Evolutionary conservation across 306 rosid genomes (phyloP), one percentile per base, ranked within the genome.

Genomic region (Prunus padus): DNA sequence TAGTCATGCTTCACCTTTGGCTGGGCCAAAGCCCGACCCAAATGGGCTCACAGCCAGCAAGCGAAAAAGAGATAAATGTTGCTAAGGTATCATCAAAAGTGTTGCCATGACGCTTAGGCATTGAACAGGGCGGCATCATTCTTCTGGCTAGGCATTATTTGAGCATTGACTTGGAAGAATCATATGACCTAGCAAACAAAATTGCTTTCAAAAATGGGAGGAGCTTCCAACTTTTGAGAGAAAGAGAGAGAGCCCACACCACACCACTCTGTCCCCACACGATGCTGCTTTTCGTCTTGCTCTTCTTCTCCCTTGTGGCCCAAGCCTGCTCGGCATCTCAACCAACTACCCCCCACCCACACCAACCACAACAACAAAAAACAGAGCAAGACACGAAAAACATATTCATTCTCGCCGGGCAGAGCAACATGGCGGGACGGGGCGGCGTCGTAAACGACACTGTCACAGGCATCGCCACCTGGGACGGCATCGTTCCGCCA

Each of bases 381-480:
- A 18, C 20, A 51, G 64, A 49, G 44, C 49, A 63, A 61, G 2
- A n/a, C 11, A 16, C 44, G 8, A 79, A 68, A 59, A 83, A 72
- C 78, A 77, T 90, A 20, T 90, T 94, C 75, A 88, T 94, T 71
- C 65, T 92, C n/a, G 97, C 92, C 14, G 97, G 98, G n/a, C 98
- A 95, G 76, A 95, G 98, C 85, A 92, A 95, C 91, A 95, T 95
- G 97, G 98, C 96, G 9, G 96, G 96, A 10, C 84, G 98, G 0
- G 97, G 98, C 5, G 98, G 98, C 33, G 87, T 91, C 0, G 19
- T 66, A 0, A 76, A 80, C 37, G 40, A 71, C 77, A 77, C 74
- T 2, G 13, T 47, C 70, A 70, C 88, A 65, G 84, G 88, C 5
- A 13, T 15, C 0, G 22, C 69, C 52, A 83, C 80, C 11, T 90